Evolutionary conservation across 805 yeast species (phyloP), one percentile per base, ranked within the genome.

Genomic region (Novakomyces olei): DNA sequence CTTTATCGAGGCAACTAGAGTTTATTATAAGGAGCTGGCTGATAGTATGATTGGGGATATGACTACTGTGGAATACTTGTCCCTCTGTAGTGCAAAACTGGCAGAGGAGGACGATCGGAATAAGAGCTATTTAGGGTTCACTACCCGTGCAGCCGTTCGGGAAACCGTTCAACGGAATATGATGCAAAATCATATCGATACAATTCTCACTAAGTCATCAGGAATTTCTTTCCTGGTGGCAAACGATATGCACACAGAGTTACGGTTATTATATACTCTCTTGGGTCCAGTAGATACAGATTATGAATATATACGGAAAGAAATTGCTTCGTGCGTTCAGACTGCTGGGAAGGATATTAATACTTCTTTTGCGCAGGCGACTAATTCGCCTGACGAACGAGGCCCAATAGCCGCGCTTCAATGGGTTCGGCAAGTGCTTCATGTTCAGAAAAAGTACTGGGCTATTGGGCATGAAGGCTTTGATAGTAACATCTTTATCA

Each of bases 381-480:
- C 15, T 7, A 26, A 7, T 18, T 14, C 34, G 12, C 30, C 14
- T 14, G 19, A 30, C 15, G 16, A 19, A 18, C 17, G 19, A 9
- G 5, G 20, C 8, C 41, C 36, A 26, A 35, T 14, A 14, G 33
- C 42, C 30, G 88, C 92, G 0, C 58, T 67, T 2, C 57, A 59
- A 34, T 81, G 91, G 85, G 63, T 77, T 6, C 65, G 65, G 28
- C 57, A 63, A 19, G 60, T 77, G 3, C 47, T 77, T 7, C 49
- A 46, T 7, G 53, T 68, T 36, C 71, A 65, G 40, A 54, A 53
- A 4, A 67, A 66, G 36, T 67, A 67, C 42, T 64, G 62, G 24
- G 19, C 29, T 2, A 55, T 81, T 2, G 49, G 69, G 19, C 51
- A 55, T 16, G 47, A 49, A 5, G 55, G 75, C 2, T 69, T 72